Percentiles rank a stretch among this genome's conserved stretches.
Evolutionary conservation across 345 rosid genomes (phyloP).

Genomic region (Raphanus sativus): DNA sequence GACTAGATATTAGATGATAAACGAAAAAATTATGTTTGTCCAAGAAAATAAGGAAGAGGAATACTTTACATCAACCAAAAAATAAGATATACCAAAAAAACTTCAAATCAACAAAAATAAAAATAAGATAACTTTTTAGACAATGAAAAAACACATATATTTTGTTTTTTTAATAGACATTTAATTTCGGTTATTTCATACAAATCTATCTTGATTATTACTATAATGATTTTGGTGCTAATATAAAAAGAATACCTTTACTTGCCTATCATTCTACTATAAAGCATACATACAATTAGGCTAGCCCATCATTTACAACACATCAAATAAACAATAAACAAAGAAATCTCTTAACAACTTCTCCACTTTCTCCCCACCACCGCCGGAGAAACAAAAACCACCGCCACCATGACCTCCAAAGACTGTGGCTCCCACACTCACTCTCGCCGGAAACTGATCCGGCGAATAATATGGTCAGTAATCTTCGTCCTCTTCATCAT

Average conservation of each 20-base stretch:
- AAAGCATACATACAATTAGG: conserved; percentile 20
- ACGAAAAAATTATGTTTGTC: neutral
- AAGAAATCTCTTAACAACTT: conserved; percentile 18
- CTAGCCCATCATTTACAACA: conserved; percentile 13
- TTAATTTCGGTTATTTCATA: neutral
- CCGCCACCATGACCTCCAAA: conserved; percentile 49
- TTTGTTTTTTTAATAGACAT: neutral
- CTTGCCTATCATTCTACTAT: conserved; percentile 23
- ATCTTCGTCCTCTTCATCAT: conserved; percentile 53
- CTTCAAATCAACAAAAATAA: neutral
- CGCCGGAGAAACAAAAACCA: conserved; percentile 5
- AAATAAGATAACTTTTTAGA: neutral
- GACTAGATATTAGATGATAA: neutral
- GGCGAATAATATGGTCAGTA: conserved; percentile 44
- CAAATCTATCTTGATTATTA: neutral
- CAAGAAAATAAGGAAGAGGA: neutral
- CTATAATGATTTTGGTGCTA: neutral
- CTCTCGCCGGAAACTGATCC: conserved; percentile 34
- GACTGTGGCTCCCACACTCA: conserved; percentile 48
- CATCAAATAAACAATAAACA: neutral
- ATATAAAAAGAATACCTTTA: conserved; percentile 6
- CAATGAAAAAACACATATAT: neutral
- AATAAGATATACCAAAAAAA: neutral
- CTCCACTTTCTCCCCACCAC: conserved; percentile 21
- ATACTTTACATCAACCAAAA: too few species aligned